These are phyloP conservation scores for Aureobasidium mangrovei DNA, from an alignment of 2,329 filamentous ascomycete species.

Conservation along the genomic window DNA sequence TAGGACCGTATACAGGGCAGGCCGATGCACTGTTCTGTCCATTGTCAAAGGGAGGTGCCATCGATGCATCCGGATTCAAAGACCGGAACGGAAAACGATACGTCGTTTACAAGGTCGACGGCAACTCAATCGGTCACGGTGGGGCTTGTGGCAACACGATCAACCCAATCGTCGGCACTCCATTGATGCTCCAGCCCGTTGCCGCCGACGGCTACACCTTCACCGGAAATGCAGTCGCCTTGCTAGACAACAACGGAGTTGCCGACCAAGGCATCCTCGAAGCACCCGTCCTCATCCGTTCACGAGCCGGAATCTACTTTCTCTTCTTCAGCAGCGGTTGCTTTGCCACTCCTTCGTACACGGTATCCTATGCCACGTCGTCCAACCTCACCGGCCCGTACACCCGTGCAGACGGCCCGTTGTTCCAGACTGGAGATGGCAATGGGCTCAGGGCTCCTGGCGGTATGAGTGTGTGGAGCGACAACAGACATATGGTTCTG, in stretches of 20 bases:
- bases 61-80: slow-evolving; percentile 24
- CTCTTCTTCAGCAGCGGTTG: slow-evolving; percentile 25
- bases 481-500: slow-evolving; percentile 26
- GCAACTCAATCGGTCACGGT: slow-evolving; percentile 22
- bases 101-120: slow-evolving; percentile 26
- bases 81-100: slow-evolving; percentile 23
- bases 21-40: slow-evolving; percentile 22
- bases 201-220: slow-evolving; percentile 25
- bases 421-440: slow-evolving; percentile 21
- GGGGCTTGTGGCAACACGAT: slow-evolving; percentile 24
- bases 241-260: slow-evolving; percentile 25
- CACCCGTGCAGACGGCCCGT: slow-evolving; percentile 18
- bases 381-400: slow-evolving; percentile 20
- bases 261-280: slow-evolving; percentile 27
- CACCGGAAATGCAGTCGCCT: slow-evolving; percentile 19
- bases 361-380: slow-evolving; percentile 23
- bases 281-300: slow-evolving; percentile 24
- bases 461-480: slow-evolving; percentile 24
- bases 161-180: slow-evolving; percentile 24
- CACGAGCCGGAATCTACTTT: slow-evolving; percentile 19
- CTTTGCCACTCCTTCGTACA: slow-evolving; percentile 21
- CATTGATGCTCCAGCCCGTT: slow-evolving; percentile 26
- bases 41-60: slow-evolving; percentile 23
- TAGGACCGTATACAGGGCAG: slow-evolving; percentile 22
- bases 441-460: slow-evolving; percentile 25